phyloP scores from a whole-genome alignment of 345 rosid genomes.

The Eucalyptus virginea region DNA sequence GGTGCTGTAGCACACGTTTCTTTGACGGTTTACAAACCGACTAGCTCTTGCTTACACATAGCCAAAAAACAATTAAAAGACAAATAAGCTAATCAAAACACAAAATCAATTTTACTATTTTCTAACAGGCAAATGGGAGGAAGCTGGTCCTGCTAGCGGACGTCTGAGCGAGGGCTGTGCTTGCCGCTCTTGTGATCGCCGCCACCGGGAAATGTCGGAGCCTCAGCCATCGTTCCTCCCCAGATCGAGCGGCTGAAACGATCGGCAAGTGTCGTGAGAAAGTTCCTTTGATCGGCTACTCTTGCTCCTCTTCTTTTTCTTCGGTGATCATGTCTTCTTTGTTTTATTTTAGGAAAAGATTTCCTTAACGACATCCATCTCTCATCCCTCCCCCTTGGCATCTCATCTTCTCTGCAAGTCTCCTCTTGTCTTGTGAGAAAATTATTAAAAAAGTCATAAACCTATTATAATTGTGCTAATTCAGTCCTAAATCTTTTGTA shows the following conservation, averaged over 20 bases:
- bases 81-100: too few relatives aligned
- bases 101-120: too few relatives aligned
- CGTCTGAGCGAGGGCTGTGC: neutral
- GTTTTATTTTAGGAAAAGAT: neutral
- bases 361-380: neutral
- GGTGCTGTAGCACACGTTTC: too few relatives aligned
- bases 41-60: too few relatives aligned
- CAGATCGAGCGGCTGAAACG: fast-evolving
- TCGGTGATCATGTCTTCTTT: neutral
- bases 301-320: neutral
- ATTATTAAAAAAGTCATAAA: fast-evolving
- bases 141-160: neutral
- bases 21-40: too few relatives aligned
- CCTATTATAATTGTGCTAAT: fast-evolving
- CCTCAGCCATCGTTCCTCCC: neutral
- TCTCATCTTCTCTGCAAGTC: neutral
- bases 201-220: neutral
- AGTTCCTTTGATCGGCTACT: neutral
- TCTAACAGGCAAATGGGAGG: neutral
- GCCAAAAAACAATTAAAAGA: too few relatives aligned
- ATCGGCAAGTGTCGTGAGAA: neutral
- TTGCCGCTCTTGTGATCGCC: neutral
- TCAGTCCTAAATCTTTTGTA: fast-evolving
- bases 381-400: neutral
- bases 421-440: fast-evolving